Evolutionary conservation across 148 eudicot species (phyloP).

Genomic region (Diospyros kaki): DNA sequence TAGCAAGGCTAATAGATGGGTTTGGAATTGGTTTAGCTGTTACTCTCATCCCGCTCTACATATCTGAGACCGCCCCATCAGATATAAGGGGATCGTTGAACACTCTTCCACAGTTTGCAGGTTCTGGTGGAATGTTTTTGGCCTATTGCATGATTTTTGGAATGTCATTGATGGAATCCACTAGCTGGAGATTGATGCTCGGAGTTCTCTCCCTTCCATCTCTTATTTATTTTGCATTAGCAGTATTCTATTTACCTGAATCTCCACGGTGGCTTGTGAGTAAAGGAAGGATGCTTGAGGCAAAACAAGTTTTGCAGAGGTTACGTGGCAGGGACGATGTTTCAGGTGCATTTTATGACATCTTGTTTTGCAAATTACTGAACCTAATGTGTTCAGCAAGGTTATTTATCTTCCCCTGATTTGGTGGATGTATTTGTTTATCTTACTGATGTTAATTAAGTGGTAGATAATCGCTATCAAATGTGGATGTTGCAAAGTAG

Average conservation of each 20-base stretch:
- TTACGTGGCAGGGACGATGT: constrained; percentile 83
- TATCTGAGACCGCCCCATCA: constrained; percentile 91
- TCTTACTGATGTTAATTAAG: neutral
- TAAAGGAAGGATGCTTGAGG: constrained; percentile 88
- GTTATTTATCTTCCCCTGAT: neutral
- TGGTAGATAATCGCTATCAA: neutral
- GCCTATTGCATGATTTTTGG: constrained; percentile 79
- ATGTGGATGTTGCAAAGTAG: neutral
- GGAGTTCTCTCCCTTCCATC: constrained; percentile 87
- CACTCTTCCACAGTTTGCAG: constrained; percentile 89
- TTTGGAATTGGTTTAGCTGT: constrained; percentile 91
- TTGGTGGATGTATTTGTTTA: neutral
- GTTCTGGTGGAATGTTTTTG: constrained; percentile 80
- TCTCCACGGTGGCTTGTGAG: constrained; percentile 98
- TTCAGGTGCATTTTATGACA: constrained; percentile 44
- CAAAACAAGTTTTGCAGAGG: constrained; percentile 67
- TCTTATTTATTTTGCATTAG: constrained; percentile 52
- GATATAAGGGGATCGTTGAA: constrained; percentile 83
- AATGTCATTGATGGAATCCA: constrained; percentile 65
- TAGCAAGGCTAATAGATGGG: constrained; percentile 86
- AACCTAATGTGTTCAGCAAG: neutral
- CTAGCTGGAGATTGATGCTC: constrained; percentile 89
- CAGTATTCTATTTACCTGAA: constrained; percentile 76
- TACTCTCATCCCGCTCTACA: constrained; percentile 75
- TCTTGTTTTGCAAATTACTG: neutral